These are phyloP conservation scores for Phytophthora foliorum DNA, from an alignment of 352 stramenopile species.

Conservation along the genomic window DNA sequence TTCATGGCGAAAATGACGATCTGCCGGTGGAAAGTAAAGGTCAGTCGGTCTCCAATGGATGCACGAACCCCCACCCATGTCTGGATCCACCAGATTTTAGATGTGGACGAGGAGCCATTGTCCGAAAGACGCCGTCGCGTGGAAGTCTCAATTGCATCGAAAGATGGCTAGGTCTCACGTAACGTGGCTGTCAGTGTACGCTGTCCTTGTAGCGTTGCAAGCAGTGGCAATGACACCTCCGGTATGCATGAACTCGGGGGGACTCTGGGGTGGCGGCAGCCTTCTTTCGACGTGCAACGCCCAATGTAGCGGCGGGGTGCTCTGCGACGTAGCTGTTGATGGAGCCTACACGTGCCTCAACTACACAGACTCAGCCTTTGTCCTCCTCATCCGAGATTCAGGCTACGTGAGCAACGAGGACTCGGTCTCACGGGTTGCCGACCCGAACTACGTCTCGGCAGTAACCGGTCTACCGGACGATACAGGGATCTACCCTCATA, in stretches of 20 bases:
- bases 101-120: constrained; percentile 16
- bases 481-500: constrained; percentile 21
- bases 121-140: constrained; percentile 17
- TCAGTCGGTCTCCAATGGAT: constrained; percentile 8
- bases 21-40: constrained; percentile 13
- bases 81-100: constrained; percentile 5
- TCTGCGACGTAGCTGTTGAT: constrained; percentile 26
- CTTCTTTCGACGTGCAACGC: constrained; percentile 31
- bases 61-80: constrained; percentile 20
- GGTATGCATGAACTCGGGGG: constrained; percentile 28
- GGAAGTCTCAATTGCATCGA: constrained; percentile 12
- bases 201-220: constrained; percentile 1
- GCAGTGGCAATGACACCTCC: constrained; percentile 26
- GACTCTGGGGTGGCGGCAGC: constrained; percentile 25
- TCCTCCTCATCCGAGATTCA: constrained; percentile 31
- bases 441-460: constrained; percentile 17
- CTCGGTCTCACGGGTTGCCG: constrained; percentile 14
- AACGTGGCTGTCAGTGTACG: constrained; percentile 1
- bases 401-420: constrained; percentile 33
- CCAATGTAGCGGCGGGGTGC: constrained; percentile 15
- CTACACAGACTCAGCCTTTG: constrained; percentile 34
- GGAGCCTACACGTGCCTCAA: constrained; percentile 32
- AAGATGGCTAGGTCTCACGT: constrained; percentile 16
- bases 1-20: constrained; percentile 15
- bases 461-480: constrained; percentile 23